These are phyloP conservation scores for Botrytis hyacinthi DNA, from an alignment of 2,329 filamentous ascomycete species.

Conservation along the genomic window DNA sequence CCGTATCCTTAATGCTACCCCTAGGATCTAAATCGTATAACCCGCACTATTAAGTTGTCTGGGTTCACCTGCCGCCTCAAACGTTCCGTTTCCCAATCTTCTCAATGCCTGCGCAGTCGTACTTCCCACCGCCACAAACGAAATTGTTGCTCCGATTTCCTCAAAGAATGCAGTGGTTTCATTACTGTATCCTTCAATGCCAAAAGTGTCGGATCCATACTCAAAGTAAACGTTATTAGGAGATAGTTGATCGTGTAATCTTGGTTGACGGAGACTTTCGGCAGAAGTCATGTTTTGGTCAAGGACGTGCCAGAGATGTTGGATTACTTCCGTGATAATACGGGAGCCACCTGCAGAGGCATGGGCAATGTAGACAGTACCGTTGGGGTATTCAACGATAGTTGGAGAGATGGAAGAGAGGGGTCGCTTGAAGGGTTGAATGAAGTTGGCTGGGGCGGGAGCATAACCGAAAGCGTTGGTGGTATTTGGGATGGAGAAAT, in stretches of 20 bases:
- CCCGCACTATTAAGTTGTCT: slow-evolving; percentile 70
- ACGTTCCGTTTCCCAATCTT: slow-evolving; percentile 56
- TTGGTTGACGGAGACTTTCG: slow-evolving; percentile 54
- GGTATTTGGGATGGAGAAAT: slow-evolving; percentile 63
- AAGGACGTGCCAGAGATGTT: slow-evolving; percentile 61
- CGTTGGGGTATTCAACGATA: slow-evolving; percentile 59
- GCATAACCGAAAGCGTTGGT: slow-evolving; percentile 67
- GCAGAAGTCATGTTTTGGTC: slow-evolving; percentile 53
- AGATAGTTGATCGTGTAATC: slow-evolving; percentile 62
- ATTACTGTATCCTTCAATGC: slow-evolving; percentile 51
- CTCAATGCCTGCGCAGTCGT: slow-evolving; percentile 65
- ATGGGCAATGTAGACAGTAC: slow-evolving; percentile 57
- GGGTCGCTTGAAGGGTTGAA: slow-evolving; percentile 63
- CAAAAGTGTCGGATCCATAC: slow-evolving; percentile 43
- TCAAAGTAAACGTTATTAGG: slow-evolving; percentile 60
- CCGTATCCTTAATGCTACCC: background rate
- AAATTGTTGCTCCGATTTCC: slow-evolving; percentile 57
- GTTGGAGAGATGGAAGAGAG: slow-evolving; percentile 62
- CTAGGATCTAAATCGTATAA: slow-evolving; percentile 46
- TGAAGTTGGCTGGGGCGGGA: slow-evolving; percentile 62
- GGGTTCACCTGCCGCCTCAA: slow-evolving; percentile 76
- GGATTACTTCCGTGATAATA: slow-evolving; percentile 66
- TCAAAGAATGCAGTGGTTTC: slow-evolving; percentile 58
- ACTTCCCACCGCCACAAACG: slow-evolving; percentile 53
- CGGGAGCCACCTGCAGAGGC: slow-evolving; percentile 64